Percentiles rank a stretch among this genome's conserved stretches.
These are phyloP conservation scores for Penicillium hesseltinei DNA, from an alignment of 2,329 filamentous ascomycete genomes.

Conservation along the genomic window DNA sequence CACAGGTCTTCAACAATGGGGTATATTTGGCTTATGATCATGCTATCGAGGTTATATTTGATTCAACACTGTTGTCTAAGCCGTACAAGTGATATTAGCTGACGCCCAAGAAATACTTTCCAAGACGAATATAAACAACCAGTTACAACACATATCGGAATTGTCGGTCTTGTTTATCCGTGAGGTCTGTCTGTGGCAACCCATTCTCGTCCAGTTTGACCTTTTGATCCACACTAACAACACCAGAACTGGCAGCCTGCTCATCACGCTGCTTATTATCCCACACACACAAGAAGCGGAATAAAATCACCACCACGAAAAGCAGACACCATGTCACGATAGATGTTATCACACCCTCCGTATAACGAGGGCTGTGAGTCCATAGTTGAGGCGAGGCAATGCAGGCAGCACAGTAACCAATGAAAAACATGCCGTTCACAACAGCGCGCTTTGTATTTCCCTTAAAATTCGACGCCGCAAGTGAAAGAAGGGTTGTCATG, in stretches of 20 bases:
- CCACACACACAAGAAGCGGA: conserved; percentile 12
- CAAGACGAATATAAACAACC: neutral
- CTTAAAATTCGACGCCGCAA: conserved; percentile 51
- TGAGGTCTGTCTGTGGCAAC: conserved; percentile 12
- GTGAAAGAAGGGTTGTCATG: conserved; percentile 45
- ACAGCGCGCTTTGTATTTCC: conserved; percentile 53
- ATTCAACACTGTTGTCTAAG: neutral
- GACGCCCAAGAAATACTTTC: neutral
- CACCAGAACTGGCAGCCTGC: neutral
- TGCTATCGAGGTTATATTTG: neutral
- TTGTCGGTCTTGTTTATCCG: conserved; percentile 12
- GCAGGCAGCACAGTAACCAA: conserved; percentile 50
- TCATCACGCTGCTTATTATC: conserved; percentile 19
- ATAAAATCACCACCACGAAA: conserved; percentile 14
- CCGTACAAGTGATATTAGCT: neutral
- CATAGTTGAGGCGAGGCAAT: conserved; percentile 52
- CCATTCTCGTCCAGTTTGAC: conserved; percentile 16
- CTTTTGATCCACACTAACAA: neutral
- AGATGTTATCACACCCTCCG: conserved; percentile 46
- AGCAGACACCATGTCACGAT: conserved; percentile 29
- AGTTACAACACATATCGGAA: conserved; percentile 13
- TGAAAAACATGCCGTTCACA: conserved; percentile 51
- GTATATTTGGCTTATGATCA: neutral
- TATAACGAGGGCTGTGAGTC: conserved; percentile 45
- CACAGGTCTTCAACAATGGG: neutral